Conservation (phyloP, 441 rosid genomes). For the Manihot esculenta region DNA sequence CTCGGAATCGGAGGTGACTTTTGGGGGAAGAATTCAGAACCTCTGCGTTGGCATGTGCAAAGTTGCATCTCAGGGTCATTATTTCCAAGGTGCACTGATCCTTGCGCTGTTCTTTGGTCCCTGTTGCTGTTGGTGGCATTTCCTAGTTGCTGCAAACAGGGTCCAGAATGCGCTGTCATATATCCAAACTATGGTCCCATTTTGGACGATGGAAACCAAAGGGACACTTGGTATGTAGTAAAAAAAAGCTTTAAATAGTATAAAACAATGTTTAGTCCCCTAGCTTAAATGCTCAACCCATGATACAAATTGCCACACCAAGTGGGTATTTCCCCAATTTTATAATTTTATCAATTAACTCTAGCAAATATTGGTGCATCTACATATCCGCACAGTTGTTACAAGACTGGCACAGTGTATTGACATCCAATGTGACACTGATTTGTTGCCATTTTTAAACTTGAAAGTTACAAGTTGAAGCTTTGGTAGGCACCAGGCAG, state of each 20-base stretch:
- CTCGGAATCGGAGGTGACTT: too few species aligned
- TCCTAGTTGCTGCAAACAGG: conserved; percentile 9
- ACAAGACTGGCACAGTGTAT: background rate
- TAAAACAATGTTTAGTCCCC: too few species aligned
- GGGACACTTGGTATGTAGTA: background rate
- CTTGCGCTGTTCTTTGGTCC: background rate
- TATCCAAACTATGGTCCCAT: conserved; percentile 9
- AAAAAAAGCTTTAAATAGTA: too few species aligned
- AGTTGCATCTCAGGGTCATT: conserved; percentile 1
- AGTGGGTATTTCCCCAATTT: too few species aligned
- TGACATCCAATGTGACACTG: background rate
- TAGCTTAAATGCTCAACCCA: too few species aligned
- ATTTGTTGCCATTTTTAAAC: background rate
- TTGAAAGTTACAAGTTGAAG: background rate
- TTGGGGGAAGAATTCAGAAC: background rate
- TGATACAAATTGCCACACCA: too few species aligned
- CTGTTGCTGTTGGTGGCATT: background rate
- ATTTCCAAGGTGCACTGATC: background rate
- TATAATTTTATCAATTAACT: background rate
- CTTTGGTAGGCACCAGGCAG: background rate
- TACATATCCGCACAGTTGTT: conserved; percentile 4
- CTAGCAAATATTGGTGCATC: conserved; percentile 3
- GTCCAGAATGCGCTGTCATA: background rate
- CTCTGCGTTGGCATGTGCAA: conserved; percentile 5
- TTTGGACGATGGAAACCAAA: background rate